phyloP scores from a whole-genome alignment of 169 alveolate species.

The Eimeria tenella region DNA sequence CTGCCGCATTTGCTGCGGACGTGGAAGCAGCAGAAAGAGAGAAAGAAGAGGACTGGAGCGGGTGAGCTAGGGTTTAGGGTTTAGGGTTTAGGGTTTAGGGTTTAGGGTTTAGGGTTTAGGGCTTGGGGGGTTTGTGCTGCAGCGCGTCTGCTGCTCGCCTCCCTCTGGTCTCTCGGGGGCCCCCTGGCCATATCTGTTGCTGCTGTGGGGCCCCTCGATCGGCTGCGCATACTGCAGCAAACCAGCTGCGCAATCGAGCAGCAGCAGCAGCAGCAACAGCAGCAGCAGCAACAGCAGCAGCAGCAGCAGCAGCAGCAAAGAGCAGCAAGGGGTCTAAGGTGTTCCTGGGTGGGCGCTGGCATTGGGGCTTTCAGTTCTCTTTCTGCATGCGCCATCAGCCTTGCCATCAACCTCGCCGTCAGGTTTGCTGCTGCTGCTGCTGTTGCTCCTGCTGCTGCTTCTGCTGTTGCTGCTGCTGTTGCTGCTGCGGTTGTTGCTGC shows the following conservation, averaged over 20 bases:
- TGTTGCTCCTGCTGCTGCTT: background rate
- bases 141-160: background rate
- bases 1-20: background rate
- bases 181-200: background rate
- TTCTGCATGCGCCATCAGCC: background rate
- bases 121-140: background rate
- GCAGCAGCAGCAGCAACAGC: background rate
- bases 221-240: background rate
- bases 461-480: background rate
- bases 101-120: conserved; percentile 15
- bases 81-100: conserved; percentile 21
- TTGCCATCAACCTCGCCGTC: background rate
- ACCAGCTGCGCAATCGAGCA: background rate
- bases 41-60: background rate
- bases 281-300: background rate
- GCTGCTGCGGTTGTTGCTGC: background rate
- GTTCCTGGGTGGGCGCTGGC: background rate
- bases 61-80: conserved; percentile 1
- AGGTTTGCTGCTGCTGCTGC: background rate
- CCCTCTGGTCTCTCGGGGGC: background rate
- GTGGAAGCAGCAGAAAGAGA: background rate
- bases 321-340: background rate
- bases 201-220: background rate
- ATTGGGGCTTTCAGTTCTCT: background rate
- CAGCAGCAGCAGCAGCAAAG: no score